These are phyloP conservation scores for Solanum virginianum DNA, from an alignment of 257 asterid genomes.

Conservation along the genomic window DNA sequence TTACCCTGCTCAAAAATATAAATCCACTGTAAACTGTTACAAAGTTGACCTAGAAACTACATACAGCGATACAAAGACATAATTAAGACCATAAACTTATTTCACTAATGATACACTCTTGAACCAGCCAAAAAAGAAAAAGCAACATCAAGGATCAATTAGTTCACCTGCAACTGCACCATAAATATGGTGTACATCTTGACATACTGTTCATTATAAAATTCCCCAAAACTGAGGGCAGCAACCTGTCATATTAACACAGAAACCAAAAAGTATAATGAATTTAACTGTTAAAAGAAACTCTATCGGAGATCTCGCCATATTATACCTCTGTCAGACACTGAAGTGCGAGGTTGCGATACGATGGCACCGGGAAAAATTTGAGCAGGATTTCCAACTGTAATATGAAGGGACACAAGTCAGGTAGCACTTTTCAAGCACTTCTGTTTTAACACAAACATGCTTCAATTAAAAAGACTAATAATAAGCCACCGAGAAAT, in stretches of 20 bases:
- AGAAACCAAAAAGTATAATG: not conserved
- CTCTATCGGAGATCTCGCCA: not conserved
- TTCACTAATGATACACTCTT: not conserved
- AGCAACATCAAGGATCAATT: not conserved
- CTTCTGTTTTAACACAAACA: not conserved
- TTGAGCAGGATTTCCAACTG: conserved; percentile 87
- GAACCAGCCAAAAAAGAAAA: not conserved
- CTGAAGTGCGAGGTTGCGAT: conserved; percentile 88
- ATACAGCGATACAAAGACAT: not conserved
- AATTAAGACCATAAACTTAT: not conserved
- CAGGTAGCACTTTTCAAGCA: not conserved
- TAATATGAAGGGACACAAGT: conserved; percentile 3
- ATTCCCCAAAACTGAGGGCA: conserved; percentile 83
- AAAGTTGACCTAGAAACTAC: not conserved
- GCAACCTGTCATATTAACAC: conserved; percentile 56
- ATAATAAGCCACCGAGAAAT: conserved; percentile 7
- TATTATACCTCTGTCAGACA: conserved; percentile 82
- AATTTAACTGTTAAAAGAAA: not conserved
- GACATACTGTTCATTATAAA: conserved; percentile 64
- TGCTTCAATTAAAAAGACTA: not conserved
- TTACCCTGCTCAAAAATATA: not conserved
- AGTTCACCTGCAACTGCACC: conserved; percentile 79
- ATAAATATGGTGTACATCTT: conserved; percentile 68
- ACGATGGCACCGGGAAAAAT: conserved; percentile 64
- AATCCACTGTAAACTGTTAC: not conserved